Base-by-base conservation (phyloP, 1,139 yeast genomes). In the Candida dubliniensis region DNA sequence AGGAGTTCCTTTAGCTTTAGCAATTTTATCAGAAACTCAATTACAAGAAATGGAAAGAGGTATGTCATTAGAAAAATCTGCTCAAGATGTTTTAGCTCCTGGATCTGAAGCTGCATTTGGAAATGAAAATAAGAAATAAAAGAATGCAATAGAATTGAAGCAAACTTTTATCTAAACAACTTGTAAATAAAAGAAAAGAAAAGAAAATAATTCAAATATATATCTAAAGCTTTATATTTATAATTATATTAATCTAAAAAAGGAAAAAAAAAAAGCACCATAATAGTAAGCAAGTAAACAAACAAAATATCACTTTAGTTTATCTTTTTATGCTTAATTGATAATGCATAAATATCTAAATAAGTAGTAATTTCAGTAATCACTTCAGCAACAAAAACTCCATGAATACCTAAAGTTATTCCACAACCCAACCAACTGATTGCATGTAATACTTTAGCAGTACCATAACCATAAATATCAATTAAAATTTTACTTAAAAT, bases 11-110 rank as follows among this genome's bases (percentile, higher is more conserved):
- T 76, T 89, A 57, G 84, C 96, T 7, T 76, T 93, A 61, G 87
- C 96, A 43, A 87, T 91, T 55, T 77, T 91, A 59, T 83, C 91
- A 50, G 99, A 91, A 74, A 93, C 90, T 60, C 97, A 91, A 72
- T 79, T 91, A 63, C 83, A 84, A 64, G 97, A 91, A 71, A 81
- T 89, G 86, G 97, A 91, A 74, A 88, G 87, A 74, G 95, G 89
- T 63, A 84, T 90, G 78, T 82, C 86, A 56, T 76, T 89, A 63
- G 91, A 86, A 64, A 90, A 87, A 68, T 84, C 88, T 49, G 88
- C 95, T 32, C 88, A 84, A 61, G 95, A 86, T 53, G 83, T 88
- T 41, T 74, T 87, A 59, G 90, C 95, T 43, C 86, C 91, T 51
- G 87, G 88, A 48, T 80, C 85, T 40, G 82, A 77, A 60, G 70